A percentile compares a stretch with the other conserved stretches of the same genome.
Evolutionary conservation across 176 grass and related monocot genomes (phyloP).

Genomic region (Dactylis glomerata): DNA sequence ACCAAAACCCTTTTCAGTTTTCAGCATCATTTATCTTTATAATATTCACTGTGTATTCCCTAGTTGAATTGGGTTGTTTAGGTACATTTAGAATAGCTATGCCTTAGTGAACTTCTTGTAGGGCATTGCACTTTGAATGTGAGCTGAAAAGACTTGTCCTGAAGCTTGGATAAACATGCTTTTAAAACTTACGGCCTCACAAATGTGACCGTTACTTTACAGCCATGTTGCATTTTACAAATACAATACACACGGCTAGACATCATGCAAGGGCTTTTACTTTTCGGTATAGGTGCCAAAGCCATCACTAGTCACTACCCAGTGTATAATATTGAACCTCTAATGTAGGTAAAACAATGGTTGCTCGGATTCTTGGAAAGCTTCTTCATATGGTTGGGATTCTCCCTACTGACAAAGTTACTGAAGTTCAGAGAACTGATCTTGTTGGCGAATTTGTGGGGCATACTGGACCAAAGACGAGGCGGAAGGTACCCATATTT

Average conservation of each 20-base stretch:
- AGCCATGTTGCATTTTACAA: neutral
- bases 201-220: neutral
- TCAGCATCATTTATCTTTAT: neutral
- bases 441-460: constrained; percentile 98
- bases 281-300: neutral
- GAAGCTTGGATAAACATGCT: neutral
- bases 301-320: neutral
- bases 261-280: constrained; percentile 1
- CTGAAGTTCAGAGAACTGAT: constrained; percentile 97
- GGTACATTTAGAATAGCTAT: constrained; percentile 9
- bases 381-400: constrained; percentile 84
- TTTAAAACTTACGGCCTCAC: neutral
- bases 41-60: neutral
- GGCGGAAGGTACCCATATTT: constrained; percentile 63
- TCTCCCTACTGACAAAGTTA: constrained; percentile 87
- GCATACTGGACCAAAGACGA: constrained; percentile 97
- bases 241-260: neutral
- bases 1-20: neutral
- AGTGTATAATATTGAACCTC: constrained; percentile 30
- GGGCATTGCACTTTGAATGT: neutral
- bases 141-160: neutral
- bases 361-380: constrained; percentile 94
- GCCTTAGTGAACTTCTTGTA: neutral
- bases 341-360: constrained; percentile 95
- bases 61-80: neutral